Percentiles rank a stretch among this genome's conserved stretches.
Conservation (phyloP, 2,329 filamentous ascomycete genomes). For the Fusarium chlamydosporum region DNA sequence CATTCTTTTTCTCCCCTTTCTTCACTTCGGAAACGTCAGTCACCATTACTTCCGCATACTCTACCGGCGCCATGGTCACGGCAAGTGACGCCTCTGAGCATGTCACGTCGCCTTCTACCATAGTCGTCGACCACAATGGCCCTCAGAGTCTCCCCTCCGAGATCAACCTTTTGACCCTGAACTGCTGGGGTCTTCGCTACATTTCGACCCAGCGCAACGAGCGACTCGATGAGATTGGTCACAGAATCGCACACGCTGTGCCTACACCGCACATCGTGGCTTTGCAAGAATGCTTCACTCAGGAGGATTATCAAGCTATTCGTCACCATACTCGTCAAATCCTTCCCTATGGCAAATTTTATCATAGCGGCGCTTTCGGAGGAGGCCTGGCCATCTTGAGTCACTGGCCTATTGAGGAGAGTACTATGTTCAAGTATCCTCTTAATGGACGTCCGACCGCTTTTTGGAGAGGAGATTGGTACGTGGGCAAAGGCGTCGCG, state of each 20-base stretch:
- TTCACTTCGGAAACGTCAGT: slow-evolving; percentile 6
- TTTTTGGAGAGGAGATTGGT: slow-evolving; percentile 97
- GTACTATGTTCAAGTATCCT: slow-evolving; percentile 87
- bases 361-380: slow-evolving; percentile 89
- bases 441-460: slow-evolving; percentile 93
- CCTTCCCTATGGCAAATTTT: slow-evolving; percentile 93
- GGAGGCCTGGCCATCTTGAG: slow-evolving; percentile 90
- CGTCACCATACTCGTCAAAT: slow-evolving; percentile 78
- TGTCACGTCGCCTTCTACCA: slow-evolving; percentile 42
- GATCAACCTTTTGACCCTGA: slow-evolving; percentile 87
- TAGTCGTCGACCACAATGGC: slow-evolving; percentile 43
- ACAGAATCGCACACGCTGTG: slow-evolving; percentile 76
- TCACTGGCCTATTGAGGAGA: slow-evolving; percentile 92
- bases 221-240: slow-evolving; percentile 87
- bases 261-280: slow-evolving; percentile 87
- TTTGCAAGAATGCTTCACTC: slow-evolving; percentile 95
- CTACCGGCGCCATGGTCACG: slow-evolving; percentile 42
- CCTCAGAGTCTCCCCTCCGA: slow-evolving; percentile 63
- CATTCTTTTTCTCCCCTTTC: not conserved
- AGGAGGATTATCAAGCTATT: slow-evolving; percentile 85
- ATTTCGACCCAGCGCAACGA: slow-evolving; percentile 82
- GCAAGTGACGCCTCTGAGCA: slow-evolving; percentile 39
- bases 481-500: slow-evolving; percentile 93
- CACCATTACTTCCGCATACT: slow-evolving; percentile 34
- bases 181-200: slow-evolving; percentile 97